Conservation (phyloP, 441 rosid genomes). For the Capsella rubella region DNA sequence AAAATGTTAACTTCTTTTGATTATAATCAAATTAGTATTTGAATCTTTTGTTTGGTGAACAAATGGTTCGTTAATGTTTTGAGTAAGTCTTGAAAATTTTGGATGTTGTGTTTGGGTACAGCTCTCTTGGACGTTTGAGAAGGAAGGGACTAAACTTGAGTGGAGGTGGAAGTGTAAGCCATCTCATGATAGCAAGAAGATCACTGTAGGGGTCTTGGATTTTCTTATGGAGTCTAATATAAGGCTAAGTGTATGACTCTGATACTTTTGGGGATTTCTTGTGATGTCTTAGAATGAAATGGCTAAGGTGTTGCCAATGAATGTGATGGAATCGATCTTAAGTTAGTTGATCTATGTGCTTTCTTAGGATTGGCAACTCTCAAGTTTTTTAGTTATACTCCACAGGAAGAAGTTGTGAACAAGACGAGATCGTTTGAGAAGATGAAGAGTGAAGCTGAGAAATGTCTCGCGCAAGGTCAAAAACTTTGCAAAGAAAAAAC, state of each 20-base stretch:
- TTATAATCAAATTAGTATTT: background rate
- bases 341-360: background rate
- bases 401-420: constrained; percentile 80
- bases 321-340: background rate
- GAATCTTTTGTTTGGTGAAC: background rate
- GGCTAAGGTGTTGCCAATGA: background rate
- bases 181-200: constrained; percentile 56
- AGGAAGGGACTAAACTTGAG: constrained; percentile 84
- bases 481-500: constrained; percentile 59
- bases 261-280: background rate
- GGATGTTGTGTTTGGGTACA: constrained; percentile 39
- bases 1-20: background rate
- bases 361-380: background rate
- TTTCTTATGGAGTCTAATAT: constrained; percentile 84
- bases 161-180: constrained; percentile 89
- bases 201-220: constrained; percentile 66
- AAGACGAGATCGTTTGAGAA: constrained; percentile 68
- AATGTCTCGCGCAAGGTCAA: constrained; percentile 76
- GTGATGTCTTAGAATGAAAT: background rate
- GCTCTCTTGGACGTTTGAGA: constrained; percentile 93
- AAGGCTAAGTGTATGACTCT: constrained; percentile 67
- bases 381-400: background rate
- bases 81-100: background rate
- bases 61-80: background rate
- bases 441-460: constrained; percentile 81